Percentiles rank a stretch among this genome's conserved stretches.
Conservation (phyloP, 176 grass and related monocot genomes). For the Paspalum notatum region DNA sequence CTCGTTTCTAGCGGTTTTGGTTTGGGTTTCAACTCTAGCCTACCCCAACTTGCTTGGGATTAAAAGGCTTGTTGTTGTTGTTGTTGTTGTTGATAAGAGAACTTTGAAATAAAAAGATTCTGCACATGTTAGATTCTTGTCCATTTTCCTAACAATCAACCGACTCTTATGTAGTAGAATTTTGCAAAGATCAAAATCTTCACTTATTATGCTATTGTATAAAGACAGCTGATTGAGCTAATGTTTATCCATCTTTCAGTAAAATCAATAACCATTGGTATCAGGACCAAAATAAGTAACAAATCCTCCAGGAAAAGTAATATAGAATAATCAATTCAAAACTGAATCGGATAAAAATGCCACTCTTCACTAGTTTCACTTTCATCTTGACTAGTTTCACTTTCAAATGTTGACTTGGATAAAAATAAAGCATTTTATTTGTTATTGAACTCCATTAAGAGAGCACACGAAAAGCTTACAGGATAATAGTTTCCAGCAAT, state of each 20-base stretch:
- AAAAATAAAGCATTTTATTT: conserved; percentile 22
- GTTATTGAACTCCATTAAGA: conserved; percentile 12
- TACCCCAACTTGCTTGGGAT: no score
- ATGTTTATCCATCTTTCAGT: background rate
- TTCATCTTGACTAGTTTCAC: background rate
- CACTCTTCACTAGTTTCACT: background rate
- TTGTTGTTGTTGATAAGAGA: no score
- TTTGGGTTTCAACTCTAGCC: no score
- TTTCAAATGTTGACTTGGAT: background rate
- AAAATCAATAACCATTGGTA: conserved; percentile 32
- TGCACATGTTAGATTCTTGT: background rate
- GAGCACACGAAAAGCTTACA: conserved; percentile 55
- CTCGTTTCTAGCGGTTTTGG: no score
- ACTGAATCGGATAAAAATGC: background rate
- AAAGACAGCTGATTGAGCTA: conserved; percentile 7
- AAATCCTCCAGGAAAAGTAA: background rate
- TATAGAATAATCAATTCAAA: background rate
- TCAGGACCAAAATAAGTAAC: conserved; percentile 36
- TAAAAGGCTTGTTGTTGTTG: no score
- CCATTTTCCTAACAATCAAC: conserved; percentile 22
- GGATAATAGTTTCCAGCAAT: conserved; percentile 98
- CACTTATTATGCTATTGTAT: background rate
- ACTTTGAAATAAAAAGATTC: background rate
- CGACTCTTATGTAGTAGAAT: background rate
- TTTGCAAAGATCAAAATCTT: background rate